Base-by-base conservation (phyloP, 345 rosid genomes). In the Hibiscus syriacus region DNA sequence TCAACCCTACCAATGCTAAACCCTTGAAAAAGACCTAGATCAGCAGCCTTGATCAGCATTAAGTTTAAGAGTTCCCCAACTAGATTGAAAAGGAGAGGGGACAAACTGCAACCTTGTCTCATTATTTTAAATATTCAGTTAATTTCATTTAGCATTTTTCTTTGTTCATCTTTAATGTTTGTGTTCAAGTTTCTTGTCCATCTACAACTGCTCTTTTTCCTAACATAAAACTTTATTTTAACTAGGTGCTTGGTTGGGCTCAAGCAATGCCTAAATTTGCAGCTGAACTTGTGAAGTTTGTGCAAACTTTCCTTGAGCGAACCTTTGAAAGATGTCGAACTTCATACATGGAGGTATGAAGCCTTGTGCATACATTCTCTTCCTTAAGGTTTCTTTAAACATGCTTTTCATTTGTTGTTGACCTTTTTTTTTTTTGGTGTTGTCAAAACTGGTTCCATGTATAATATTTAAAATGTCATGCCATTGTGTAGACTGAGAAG, bases 251-350 rank as follows among this genome's bases (percentile, higher is more conserved):
- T 74, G 97, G 97, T 71, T 94, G 99, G 99, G 99, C 99, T 73
- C 98, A 94, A 84, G 96, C 98, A 56, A 86, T 94, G 99, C 99
- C 99, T 56, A 94, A 91, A 82, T 94, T 94, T 88, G 82, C 99
- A 74, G 76, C 85, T 38, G 99, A 92, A 67, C 89, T 92, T 74
- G 95, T 94, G 76, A 89, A 86, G 77, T 85, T 79, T 81, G 96
- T 94, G 81, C 97, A 94, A 80, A 87, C 98, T 32, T 92, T 91
- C 82, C 90, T 94, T 39, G 98, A 94, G 85, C 88, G 99, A 70
- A 88, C 99, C 49, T 92, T 86, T 76, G 99, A 94, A 83, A 86
- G 98, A 84, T 94, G 99, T 55, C 90, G 97, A 66, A 87, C 98
- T 71, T 86, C 98, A 74, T 94, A 94, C 78, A 91, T 81, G 89